Base-by-base conservation (phyloP, 164 flowering plant species). In the Santalum album region DNA sequence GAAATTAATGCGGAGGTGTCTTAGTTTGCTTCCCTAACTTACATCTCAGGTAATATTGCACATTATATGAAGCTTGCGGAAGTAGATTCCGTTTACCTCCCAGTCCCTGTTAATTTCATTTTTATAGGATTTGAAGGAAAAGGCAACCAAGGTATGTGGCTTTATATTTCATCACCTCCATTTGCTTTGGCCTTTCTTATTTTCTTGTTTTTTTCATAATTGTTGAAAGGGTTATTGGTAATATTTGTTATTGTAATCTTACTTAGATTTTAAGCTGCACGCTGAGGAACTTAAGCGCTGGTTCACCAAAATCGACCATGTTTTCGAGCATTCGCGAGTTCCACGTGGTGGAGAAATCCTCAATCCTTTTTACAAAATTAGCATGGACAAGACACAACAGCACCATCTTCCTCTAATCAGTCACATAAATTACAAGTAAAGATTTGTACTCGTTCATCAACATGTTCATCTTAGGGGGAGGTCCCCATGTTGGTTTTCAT, bases 111-210 rank as follows among this genome's bases (percentile, higher is more conserved):
- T 25, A 92, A 92, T 76, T 92, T 86, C 65, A 81, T 92, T 65
- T 92, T 92, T 67, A 79, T 92, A 24, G 98, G 98, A 53, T 92
- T 92, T 77, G 95, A 92, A 67, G 98, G 98, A 57, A 92, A 80
- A 54, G 98, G 96, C n/a, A 86, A 87, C 73, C 79, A 81, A 58
- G 98, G 98, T 87, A 80, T 49, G 24, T 51, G 9, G 26, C 1
- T 49, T 55, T 17, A 22, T 17, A 0, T 44, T 17, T 16, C 7
- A 44, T 44, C 9, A 44, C 25, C 9, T n/a, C 24, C 35, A 27
- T 23, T 52, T 52, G 11, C 21, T 17, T 1, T 21, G 12, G 55
- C 46, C 25, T 49, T 27, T n/a, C n/a, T 17, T 5, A 39, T 24
- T 1, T 9, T 7, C 58, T 24, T 18, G 15, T 24, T 57, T 53